Base-by-base conservation (phyloP, 2,329 filamentous ascomycete genomes). In the Verticillium longisporum region DNA sequence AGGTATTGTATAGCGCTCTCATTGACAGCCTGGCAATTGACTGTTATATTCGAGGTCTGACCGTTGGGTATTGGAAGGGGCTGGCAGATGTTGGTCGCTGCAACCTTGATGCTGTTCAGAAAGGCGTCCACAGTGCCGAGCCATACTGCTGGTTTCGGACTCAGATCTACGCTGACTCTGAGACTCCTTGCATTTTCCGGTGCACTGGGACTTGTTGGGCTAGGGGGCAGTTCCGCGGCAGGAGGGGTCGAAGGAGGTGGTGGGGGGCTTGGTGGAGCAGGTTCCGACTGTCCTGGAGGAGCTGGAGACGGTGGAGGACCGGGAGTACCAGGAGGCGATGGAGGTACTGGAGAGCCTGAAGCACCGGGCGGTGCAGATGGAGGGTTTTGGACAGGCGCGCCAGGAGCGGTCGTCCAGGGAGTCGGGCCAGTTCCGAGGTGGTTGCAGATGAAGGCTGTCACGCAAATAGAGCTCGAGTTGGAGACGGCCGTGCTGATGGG, bases 401-500 rank as follows among this genome's bases (percentile, higher is more conserved):
- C 37, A 7, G 33, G 13, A 4, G 31, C 37, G 4, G 57, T 14
- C 11, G 62, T 45, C 62, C 63, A 63, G 1, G 62, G 62, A 13
- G 62, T 63, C 21, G 62, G 63, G 18, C 63, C 63, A 31, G 59
- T 56, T 56, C 70, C 67, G 26, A 75, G 70, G 14, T 71, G 69
- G 57, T 77, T 77, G 67, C 75, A 78, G 62, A 78, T 72, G 65
- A 78, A 78, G 3, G 75, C 75, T 45, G 74, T 74, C 68, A 74
- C 71, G 64, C 75, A 78, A 59, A 75, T 68, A 9, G 75, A 77
- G 65, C 71, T 73, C 21, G 56, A 26, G 67, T 77, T 76, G 53
- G 58, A 58, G 66, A 74, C 66, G 58, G 73, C 73, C 9, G 69
- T 66, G 58, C 75, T 76, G 59, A 78, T 65, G 4, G 74, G 74